Base-by-base conservation (phyloP, 2,329 filamentous ascomycete genomes). In the Cercospora brassicicola region DNA sequence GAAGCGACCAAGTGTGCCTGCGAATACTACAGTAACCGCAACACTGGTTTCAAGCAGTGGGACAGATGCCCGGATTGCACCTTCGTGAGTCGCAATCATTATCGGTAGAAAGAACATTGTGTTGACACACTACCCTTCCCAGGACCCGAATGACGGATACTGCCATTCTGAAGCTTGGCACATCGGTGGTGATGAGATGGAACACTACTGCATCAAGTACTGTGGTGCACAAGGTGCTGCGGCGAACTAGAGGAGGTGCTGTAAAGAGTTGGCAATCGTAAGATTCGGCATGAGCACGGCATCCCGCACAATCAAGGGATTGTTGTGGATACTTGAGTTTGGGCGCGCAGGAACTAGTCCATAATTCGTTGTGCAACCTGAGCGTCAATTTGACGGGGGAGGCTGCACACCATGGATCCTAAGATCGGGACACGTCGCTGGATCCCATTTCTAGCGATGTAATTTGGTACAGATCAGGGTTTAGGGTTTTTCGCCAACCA, bases 101-200 rank as follows among this genome's bases (percentile, higher is more conserved):
- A 42, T 15, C 20, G 23, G 11, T 42, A 33, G 31, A 57, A 15
- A 15, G 10, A 31, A 18, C 26, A 10, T 9, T 57, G 26, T 28
- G 15, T 28, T 57, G 28, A 57, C 55, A 26, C 9, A 26, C 11
- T 33, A 1, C 4, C 20, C 10, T 36, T 42, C 5, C 7, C 11
- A 61, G 59, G 26, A 62, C 39, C 2, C 39, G 13, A 20, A 62
- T 15, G 39, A 48, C 8, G 23, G 36, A 31, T 23, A 48, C 11
- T 67, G 65, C 30, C 53, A 59, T 15, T 64, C 65, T 10, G 51
- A 28, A 5, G 60, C 2, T 9, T 59, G 60, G 65, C 65, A 67
- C 36, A 67, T 67, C 20, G 65, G 65, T n/a, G 65, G 65, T n/a
- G 65, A 67, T 28, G 65, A 67, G 65, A 67, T 67, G 60, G n/a